A percentile compares a stretch with the other conserved stretches of the same genome.
These are phyloP conservation scores for Pichia paraexigua DNA, from an alignment of 805 yeast species.

Conservation along the genomic window DNA sequence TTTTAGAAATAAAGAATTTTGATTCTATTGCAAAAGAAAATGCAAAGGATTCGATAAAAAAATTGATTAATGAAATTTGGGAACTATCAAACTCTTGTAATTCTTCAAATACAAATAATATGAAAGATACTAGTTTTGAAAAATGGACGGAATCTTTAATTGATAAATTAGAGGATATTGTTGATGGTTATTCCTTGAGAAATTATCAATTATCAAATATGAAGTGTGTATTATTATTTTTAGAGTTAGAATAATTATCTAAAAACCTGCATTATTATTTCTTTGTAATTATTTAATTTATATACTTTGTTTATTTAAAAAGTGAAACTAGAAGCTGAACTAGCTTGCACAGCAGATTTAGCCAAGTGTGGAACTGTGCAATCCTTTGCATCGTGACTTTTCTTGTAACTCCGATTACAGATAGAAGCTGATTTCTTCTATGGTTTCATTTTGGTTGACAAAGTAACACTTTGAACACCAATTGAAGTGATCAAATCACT, in stretches of 20 bases:
- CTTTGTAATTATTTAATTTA: too few species aligned
- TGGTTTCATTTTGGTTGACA: too few species aligned
- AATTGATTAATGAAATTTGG: slow-evolving; percentile 20
- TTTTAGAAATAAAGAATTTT: slow-evolving; percentile 13
- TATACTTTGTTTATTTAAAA: too few species aligned
- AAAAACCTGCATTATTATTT: too few species aligned
- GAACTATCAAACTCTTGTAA: slow-evolving; percentile 19
- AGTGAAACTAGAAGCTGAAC: too few species aligned
- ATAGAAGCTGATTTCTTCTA: too few species aligned
- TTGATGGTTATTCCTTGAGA: slow-evolving; percentile 24
- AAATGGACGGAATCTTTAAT: slow-evolving; percentile 18
- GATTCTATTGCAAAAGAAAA: slow-evolving; percentile 13
- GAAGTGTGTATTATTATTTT: not conserved
- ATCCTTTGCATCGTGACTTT: too few species aligned
- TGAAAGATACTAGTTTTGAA: slow-evolving; percentile 13
- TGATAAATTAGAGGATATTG: slow-evolving; percentile 15
- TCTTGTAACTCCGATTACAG: too few species aligned
- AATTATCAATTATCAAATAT: slow-evolving; percentile 18
- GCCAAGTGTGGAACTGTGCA: too few species aligned
- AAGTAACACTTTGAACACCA: too few species aligned
- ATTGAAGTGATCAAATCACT: too few species aligned
- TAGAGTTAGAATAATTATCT: not conserved
- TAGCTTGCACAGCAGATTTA: too few species aligned
- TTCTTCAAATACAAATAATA: slow-evolving; percentile 16
- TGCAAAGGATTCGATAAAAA: slow-evolving; percentile 13